A percentile compares a stretch with the other conserved stretches of the same genome.
Conservation (phyloP, 2,329 filamentous ascomycete genomes). For the Ceratocystis alfenasii region DNA sequence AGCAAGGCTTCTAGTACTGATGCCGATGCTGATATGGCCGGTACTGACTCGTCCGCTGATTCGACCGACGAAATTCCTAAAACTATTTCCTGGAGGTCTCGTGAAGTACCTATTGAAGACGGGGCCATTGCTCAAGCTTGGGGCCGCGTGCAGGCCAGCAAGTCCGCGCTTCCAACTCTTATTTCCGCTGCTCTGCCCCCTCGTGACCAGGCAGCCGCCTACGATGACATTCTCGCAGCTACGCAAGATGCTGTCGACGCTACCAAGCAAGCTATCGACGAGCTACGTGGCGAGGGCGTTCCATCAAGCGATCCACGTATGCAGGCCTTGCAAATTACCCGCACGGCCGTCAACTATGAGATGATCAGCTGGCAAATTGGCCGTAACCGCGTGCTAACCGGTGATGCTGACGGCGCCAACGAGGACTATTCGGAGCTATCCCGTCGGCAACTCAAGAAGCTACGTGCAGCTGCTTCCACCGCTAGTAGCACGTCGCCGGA, state of each 20-base stretch:
- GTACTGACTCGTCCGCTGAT: constrained; percentile 34
- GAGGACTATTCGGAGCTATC: constrained; percentile 37
- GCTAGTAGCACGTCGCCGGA: constrained; percentile 26
- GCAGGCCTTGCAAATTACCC: constrained; percentile 85
- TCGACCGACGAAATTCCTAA: constrained; percentile 50
- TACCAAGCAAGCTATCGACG: constrained; percentile 85
- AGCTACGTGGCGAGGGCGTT: constrained; percentile 71
- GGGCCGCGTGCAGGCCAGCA: constrained; percentile 43
- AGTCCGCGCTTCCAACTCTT: constrained; percentile 35
- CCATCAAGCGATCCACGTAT: constrained; percentile 73
- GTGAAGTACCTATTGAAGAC: constrained; percentile 81
- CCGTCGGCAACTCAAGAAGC: constrained; percentile 42
- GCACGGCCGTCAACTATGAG: constrained; percentile 86
- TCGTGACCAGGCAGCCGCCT: constrained; percentile 68
- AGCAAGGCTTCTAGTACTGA: not conserved
- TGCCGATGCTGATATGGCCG: constrained; percentile 23
- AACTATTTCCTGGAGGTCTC: constrained; percentile 72
- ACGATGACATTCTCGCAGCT: constrained; percentile 79
- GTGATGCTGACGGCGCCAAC: constrained; percentile 63
- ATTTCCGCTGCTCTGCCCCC: constrained; percentile 33
- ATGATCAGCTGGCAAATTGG: constrained; percentile 92
- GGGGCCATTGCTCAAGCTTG: constrained; percentile 80
- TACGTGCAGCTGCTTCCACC: constrained; percentile 26
- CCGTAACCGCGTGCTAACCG: constrained; percentile 77
- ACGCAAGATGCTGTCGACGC: constrained; percentile 92